These are phyloP conservation scores for Ustilago nuda DNA, from an alignment of 1,284 basidiomycete species.

Conservation along the genomic window DNA sequence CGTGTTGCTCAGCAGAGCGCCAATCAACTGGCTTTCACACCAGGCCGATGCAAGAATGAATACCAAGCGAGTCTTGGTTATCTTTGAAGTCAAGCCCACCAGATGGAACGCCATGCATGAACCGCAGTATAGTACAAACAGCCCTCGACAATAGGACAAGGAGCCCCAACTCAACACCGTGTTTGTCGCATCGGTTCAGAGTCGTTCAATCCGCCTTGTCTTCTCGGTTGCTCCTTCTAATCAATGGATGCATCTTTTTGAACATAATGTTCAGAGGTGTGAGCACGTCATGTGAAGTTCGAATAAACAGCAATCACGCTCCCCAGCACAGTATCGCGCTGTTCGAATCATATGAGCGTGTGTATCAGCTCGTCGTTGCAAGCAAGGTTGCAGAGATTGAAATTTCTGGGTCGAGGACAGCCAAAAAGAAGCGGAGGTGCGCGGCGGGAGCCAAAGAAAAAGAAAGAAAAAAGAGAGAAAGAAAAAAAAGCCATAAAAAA, in stretches of 20 bases:
- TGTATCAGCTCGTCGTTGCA: not conserved
- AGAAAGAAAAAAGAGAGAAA: not conserved
- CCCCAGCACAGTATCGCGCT: not conserved
- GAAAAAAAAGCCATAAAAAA: not conserved
- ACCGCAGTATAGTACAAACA: not conserved
- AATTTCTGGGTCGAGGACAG: not conserved
- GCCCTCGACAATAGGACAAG: not conserved
- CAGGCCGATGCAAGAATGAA: not conserved
- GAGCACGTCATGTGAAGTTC: not conserved
- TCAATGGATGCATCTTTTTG: not conserved
- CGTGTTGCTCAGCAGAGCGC: not conserved
- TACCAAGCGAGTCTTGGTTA: too few relatives aligned
- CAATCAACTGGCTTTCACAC: not conserved
- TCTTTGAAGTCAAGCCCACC: not conserved
- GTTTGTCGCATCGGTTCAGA: not conserved
- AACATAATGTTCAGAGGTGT: not conserved
- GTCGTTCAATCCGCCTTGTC: not conserved
- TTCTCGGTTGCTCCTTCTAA: not conserved
- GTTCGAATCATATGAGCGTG: not conserved
- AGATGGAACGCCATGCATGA: not conserved
- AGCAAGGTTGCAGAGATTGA: not conserved
- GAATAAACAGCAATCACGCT: not conserved
- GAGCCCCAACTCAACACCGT: not conserved
- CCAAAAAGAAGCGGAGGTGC: conserved; percentile 11
- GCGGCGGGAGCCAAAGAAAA: conserved; percentile 1